Base-by-base conservation (phyloP, 306 rosid species). In the Mimosa bimucronata region DNA sequence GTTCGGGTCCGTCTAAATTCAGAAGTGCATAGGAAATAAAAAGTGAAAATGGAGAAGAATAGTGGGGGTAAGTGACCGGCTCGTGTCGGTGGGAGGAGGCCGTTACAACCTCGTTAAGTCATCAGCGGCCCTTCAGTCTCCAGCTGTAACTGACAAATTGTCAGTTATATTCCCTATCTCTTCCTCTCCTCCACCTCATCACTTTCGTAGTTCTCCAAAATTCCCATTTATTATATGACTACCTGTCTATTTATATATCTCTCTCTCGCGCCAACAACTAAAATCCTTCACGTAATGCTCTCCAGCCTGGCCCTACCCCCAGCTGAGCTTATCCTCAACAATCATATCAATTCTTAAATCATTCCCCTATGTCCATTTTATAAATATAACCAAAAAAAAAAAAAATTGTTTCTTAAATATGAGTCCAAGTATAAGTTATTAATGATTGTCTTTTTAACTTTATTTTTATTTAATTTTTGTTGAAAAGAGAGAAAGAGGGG, bases 221-320 rank as follows among this genome's bases (percentile, higher is more conserved):
- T 31, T 31, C 71, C 71, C 45, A 31, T 65, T 65, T 34, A 34
- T 34, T 34, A 34, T 34, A 34, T 34, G 38, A 34, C 21, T 67
- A 11, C 44, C 73, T 40, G 31, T 66, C 71, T 19, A 6, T 64
- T 7, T 14, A 15, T 52, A 0, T 48, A 6, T 46, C 53, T 45
- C 9, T 25, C 38, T 62, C 5, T n/a, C 61, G 3, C 12, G 0
- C 19, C 40, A 38, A 16, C 5, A 73, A 68, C 77, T 44, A 75
- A 62, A 66, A 45, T 44, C 29, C 53, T 48, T 75, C 45, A 71
- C 80, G 86, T 57, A 80, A 85, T 89, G 86, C 82, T 65, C 67
- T 80, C 83, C 85, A 82, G 84, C 86, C 88, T 87, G 88, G 88
- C 87, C 79, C 75, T 48, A 66, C 83, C 80, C 80, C 82, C 69